A percentile compares a stretch with the other conserved stretches of the same genome.
These are phyloP conservation scores for Malassezia equina DNA, from an alignment of 1,284 basidiomycete species.

Conservation along the genomic window DNA sequence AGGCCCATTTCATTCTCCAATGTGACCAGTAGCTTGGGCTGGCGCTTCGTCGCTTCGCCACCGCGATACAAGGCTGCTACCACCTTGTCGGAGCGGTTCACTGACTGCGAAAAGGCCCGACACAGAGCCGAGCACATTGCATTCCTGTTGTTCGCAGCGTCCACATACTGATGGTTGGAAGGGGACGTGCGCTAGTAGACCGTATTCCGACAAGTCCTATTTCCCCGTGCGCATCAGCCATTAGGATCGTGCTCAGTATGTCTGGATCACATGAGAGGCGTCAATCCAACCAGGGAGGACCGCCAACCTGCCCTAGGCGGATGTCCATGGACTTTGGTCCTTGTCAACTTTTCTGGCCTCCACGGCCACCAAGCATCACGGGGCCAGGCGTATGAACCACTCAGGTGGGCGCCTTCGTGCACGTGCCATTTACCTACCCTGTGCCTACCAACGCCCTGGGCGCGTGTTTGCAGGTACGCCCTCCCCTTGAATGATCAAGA, in stretches of 20 bases:
- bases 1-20: constrained; percentile 62
- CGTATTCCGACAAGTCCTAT: too few species aligned
- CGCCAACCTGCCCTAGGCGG: too few species aligned
- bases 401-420: neutral
- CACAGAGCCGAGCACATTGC: neutral
- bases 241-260: too few species aligned
- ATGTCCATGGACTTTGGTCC: too few species aligned
- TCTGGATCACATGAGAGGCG: too few species aligned
- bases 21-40: constrained; percentile 77
- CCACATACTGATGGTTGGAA: neutral
- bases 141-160: neutral
- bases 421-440: neutral
- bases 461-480: neutral
- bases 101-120: constrained; percentile 1
- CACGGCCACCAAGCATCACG: too few species aligned
- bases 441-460: neutral
- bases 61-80: constrained; percentile 62
- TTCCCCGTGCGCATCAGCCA: too few species aligned
- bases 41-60: constrained; percentile 67
- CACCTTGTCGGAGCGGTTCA: constrained; percentile 53
- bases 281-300: too few species aligned
- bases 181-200: too few species aligned
- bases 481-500: neutral
- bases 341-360: too few species aligned
- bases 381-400: neutral